Evolutionary conservation across 2,329 filamentous ascomycete species (phyloP).

Genomic region (Dothideomycetidae sp.): DNA sequence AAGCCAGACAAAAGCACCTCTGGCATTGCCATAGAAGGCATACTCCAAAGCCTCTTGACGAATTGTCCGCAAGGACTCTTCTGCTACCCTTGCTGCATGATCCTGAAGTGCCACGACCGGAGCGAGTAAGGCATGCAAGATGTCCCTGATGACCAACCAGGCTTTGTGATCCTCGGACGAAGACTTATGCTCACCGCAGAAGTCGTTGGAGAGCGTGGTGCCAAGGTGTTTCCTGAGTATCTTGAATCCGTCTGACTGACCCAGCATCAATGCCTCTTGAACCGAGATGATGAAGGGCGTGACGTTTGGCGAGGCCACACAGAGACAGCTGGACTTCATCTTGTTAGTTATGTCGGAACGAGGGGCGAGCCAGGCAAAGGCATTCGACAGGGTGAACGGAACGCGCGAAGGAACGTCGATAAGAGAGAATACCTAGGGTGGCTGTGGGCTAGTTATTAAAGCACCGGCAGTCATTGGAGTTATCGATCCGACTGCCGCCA

Average conservation of each 20-base stretch:
- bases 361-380: not conserved
- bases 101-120: conserved; percentile 44
- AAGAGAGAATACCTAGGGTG: conserved; percentile 2
- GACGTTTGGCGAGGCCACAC: conserved; percentile 15
- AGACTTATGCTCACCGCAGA: conserved; percentile 29
- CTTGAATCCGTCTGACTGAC: conserved; percentile 28
- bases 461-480: not conserved
- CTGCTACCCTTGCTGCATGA: conserved; percentile 39
- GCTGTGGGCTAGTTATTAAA: conserved; percentile 6
- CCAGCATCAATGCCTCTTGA: conserved; percentile 28
- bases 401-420: conserved; percentile 1
- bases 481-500: conserved; percentile 8
- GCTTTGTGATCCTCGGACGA: conserved; percentile 22
- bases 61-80: conserved; percentile 33
- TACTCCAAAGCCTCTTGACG: conserved; percentile 40
- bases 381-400: conserved; percentile 4
- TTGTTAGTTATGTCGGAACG: conserved; percentile 1
- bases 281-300: conserved; percentile 31
- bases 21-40: conserved; percentile 42
- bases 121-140: conserved; percentile 44
- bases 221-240: conserved; percentile 31
- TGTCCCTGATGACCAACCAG: conserved; percentile 42
- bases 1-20: conserved; percentile 44
- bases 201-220: conserved; percentile 26
- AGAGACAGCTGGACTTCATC: conserved; percentile 7